Base-by-base conservation (phyloP, 108 stramenopile species). In the Cyclotella distinguenda region DNA sequence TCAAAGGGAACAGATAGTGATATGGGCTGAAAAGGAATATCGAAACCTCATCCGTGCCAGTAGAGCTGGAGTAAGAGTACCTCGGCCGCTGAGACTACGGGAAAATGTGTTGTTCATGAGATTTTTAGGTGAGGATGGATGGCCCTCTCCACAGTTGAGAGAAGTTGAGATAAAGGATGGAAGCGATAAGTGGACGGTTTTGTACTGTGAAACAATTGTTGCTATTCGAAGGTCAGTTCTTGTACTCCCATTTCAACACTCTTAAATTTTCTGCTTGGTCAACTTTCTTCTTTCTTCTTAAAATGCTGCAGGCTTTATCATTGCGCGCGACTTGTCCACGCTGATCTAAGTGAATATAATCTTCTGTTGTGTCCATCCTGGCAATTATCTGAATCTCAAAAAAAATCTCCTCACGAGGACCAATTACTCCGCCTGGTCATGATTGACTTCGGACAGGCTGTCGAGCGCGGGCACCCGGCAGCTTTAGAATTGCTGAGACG, bases 21-120 rank as follows among this genome's bases (percentile, higher is more conserved):
- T 87, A 15, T 90, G 89, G 89, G 72, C 92, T 16, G 92, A 94
- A 62, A 94, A 90, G 60, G 92, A 94, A 63, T 86, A 77, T 66
- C 81, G 89, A 15, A 94, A 94, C 66, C 56, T 94, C 26, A 61
- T 86, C 4, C 80, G 92, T 32, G 87, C 89, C 1, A 25, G 82
- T 28, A 68, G 83, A 34, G 78, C 79, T 9, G 75, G 77, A 19
- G 85, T 94, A 32, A 70, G 84, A 6, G 86, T 87, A n/a, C 87
- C 92, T 5, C 74, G 60, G 16, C 89, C 89, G 0, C 32, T 94
- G 9, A 49, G 66, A 31, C 70, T 78, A 35, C 85, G 84, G 47
- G 84, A 87, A 53, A 94, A 94, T 57, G 61, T 94, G 13, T 31
- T 90, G 9, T 88, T 90, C 50, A 87, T 94, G 89, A 53, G 86